Conservation (phyloP, 2,329 filamentous ascomycete species). For the Rutstroemia sp. region DNA sequence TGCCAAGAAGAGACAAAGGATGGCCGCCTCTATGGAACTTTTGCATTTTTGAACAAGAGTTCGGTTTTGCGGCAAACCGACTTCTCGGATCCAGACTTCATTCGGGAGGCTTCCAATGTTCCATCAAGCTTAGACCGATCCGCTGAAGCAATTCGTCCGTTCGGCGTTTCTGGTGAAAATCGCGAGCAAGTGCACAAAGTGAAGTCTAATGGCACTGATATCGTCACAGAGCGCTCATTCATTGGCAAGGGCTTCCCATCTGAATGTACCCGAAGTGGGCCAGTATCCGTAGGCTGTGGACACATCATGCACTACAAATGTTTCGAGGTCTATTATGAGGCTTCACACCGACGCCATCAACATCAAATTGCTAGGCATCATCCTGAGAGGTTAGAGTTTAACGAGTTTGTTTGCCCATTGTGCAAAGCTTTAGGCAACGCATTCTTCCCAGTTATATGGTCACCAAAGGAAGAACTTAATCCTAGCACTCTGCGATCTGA, state of each 20-base stretch:
- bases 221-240: slow-evolving; percentile 68
- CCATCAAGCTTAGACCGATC: slow-evolving; percentile 79
- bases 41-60: slow-evolving; percentile 82
- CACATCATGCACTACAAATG: slow-evolving; percentile 98
- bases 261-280: slow-evolving; percentile 58
- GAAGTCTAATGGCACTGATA: slow-evolving; percentile 61
- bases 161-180: slow-evolving; percentile 86
- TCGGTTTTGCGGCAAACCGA: slow-evolving; percentile 82
- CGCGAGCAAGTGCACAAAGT: slow-evolving; percentile 69
- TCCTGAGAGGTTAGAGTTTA: slow-evolving; percentile 68
- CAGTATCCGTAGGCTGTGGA: slow-evolving; percentile 84
- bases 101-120: slow-evolving; percentile 72
- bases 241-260: slow-evolving; percentile 85
- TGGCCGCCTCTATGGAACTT: slow-evolving; percentile 81
- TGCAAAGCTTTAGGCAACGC: slow-evolving; percentile 95
- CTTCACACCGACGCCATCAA: slow-evolving; percentile 74
- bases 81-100: slow-evolving; percentile 70
- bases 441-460: slow-evolving; percentile 94
- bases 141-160: slow-evolving; percentile 76
- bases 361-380: slow-evolving; percentile 94
- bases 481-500: slow-evolving; percentile 61
- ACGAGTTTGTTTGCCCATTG: slow-evolving; percentile 93
- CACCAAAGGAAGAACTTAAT: slow-evolving; percentile 78
- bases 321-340: slow-evolving; percentile 85
- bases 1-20: slow-evolving; percentile 96